phyloP scores from a whole-genome alignment of 345 rosid genomes.

The Syzygium aromaticum region DNA sequence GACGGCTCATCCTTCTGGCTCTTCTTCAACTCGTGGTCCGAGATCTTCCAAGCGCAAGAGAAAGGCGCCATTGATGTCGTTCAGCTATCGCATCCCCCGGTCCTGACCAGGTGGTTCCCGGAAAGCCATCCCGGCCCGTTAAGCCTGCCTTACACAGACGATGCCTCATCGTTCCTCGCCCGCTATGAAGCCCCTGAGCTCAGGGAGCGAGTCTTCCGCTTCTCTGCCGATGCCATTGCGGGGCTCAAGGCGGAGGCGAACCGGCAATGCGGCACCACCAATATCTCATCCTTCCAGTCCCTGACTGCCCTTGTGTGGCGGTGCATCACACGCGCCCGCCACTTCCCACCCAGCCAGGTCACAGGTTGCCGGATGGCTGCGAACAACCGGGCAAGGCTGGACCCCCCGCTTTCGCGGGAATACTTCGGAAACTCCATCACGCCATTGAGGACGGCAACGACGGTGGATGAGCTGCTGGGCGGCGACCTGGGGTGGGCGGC shows the following conservation, averaged over 20 bases:
- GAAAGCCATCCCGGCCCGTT: constrained; percentile 28
- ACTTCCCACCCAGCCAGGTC: constrained; percentile 13
- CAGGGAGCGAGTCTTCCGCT: constrained; percentile 22
- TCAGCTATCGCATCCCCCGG: constrained; percentile 9
- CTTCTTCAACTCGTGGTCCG: constrained; percentile 53
- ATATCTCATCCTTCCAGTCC: constrained; percentile 62
- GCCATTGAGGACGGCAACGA: constrained; percentile 19
- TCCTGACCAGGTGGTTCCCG: constrained; percentile 35
- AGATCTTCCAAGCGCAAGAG: constrained; percentile 26
- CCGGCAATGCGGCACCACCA: not conserved
- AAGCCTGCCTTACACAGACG: constrained; percentile 27
- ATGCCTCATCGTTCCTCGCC: constrained; percentile 31
- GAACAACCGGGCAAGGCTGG: constrained; percentile 33
- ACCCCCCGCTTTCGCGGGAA: constrained; percentile 28
- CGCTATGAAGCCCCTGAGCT: constrained; percentile 29
- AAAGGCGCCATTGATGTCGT: not conserved
- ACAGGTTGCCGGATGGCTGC: constrained; percentile 44
- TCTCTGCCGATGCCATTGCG: not conserved
- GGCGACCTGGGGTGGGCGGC: constrained; percentile 59
- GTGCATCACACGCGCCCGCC: constrained; percentile 32
- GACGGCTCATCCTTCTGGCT: constrained; percentile 62
- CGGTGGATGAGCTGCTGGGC: constrained; percentile 41
- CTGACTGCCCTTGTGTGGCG: constrained; percentile 58
- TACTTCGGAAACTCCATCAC: constrained; percentile 54
- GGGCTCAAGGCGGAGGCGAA: not conserved